These are phyloP conservation scores for Saturnispora diversa DNA, from an alignment of 805 yeast genomes.

Conservation along the genomic window DNA sequence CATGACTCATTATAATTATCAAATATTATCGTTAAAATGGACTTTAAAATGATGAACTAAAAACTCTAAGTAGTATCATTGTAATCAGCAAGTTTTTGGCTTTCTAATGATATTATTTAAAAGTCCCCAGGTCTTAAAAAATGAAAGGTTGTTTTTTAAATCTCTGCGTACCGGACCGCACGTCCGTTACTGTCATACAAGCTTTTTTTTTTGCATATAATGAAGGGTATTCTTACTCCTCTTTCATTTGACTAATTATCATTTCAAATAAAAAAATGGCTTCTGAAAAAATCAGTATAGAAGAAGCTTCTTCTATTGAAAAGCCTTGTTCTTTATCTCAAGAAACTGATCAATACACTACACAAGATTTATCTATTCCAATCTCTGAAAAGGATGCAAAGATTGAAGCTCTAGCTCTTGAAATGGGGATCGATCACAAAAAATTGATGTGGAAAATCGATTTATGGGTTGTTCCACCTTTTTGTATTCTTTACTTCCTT, in stretches of 20 bases:
- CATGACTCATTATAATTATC: no score
- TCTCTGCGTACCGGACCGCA: background rate
- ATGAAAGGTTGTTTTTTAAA: background rate
- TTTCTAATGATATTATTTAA: background rate
- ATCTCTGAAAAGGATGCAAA: slow-evolving; percentile 21
- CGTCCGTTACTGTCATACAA: background rate
- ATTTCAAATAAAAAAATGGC: no score
- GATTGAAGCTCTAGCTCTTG: slow-evolving; percentile 34
- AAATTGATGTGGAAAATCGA: slow-evolving; percentile 59
- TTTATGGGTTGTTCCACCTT: slow-evolving; percentile 65
- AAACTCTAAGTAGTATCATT: background rate
- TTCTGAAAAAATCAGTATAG: background rate
- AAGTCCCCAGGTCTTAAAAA: no score
- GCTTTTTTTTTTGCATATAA: background rate
- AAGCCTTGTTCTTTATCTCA: background rate
- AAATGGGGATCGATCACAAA: slow-evolving; percentile 44
- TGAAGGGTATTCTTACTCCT: no score
- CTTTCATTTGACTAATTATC: no score
- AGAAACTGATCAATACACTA: no score
- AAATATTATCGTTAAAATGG: no score
- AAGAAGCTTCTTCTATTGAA: background rate
- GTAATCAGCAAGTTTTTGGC: background rate
- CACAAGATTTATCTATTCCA: slow-evolving; percentile 17
- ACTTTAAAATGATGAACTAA: no score
- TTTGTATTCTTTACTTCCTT: slow-evolving; percentile 63